Base-by-base conservation (phyloP, 2,329 filamentous ascomycete genomes). In the Torrubiellomyces zombiae region DNA sequence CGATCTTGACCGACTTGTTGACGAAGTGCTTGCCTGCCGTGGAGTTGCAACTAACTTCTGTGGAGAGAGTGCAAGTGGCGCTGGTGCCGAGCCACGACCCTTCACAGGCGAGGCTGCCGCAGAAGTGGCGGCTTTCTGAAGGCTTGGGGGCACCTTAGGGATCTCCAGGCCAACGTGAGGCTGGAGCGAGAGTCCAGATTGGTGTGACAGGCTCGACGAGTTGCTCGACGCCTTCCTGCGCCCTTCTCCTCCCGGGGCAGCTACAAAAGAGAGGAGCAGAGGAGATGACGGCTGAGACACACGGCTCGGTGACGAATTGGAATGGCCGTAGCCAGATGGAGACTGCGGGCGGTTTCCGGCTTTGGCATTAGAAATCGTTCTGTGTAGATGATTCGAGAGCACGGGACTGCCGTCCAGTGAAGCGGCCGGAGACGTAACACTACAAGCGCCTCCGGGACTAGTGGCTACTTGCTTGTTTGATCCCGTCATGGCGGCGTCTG, bases 251-350 rank as follows among this genome's bases (percentile, higher is more conserved):
- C 75, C 72, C 38, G 81, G 78, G 5, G 79, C 79, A 9, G 86
- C 80, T 31, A 86, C 82, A 48, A 98, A 98, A 5, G 89, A 92
- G 7, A 95, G 79, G n/a, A 95, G 62, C n/a, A 98, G 58, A 0
- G 89, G 89, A 5, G 53, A 57, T 2, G 53, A 57, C 4, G 89
- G 66, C 37, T 71, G 66, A 2, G 66, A 98, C 4, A 68, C 72
- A 36, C 86, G 71, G 45, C 69, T 94, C 2, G 89, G 86, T 2
- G 86, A 94, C 5, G 86, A 80, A 42, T 78, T 89, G 13, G 75
- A 58, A 34, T 86, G 81, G 37, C 72, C 79, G 14, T 81, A 51
- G 12, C 74, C 65, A 0, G 86, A 92, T 2, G 89, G 89, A 3
- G 89, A 95, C 23, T 80, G 75, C 3, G 89, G 82, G 27, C 89